phyloP scores from a whole-genome alignment of 164 flowering plant genomes.

The Houttuynia cordata region DNA sequence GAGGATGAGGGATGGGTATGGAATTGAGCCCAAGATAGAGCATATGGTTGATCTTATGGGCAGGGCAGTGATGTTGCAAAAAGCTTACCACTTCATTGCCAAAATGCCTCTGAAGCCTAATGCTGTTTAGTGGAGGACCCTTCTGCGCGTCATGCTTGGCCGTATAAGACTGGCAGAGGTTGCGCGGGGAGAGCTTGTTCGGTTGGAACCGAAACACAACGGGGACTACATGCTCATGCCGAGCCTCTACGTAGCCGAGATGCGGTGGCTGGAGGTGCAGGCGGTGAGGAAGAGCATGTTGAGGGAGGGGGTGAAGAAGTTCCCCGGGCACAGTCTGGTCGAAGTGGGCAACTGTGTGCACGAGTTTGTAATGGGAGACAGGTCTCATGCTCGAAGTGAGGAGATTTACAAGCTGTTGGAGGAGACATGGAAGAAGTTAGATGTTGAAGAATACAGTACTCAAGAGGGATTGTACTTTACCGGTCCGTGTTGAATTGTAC shows the following conservation, averaged over 20 bases:
- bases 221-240: constrained; percentile 27
- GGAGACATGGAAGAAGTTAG: constrained; percentile 16
- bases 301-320: constrained; percentile 21
- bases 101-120: constrained; percentile 25
- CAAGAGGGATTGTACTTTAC: no score
- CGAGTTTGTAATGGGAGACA: constrained; percentile 28
- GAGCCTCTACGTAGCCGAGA: constrained; percentile 13
- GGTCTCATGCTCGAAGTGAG: constrained; percentile 17
- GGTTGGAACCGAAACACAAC: constrained; percentile 20
- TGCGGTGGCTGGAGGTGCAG: constrained; percentile 15
- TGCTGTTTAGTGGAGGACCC: constrained; percentile 27
- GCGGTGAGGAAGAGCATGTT: constrained; percentile 18
- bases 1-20: constrained; percentile 20
- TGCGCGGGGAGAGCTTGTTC: constrained; percentile 12
- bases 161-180: constrained; percentile 18
- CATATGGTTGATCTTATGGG: constrained; percentile 30
- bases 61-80: constrained; percentile 20
- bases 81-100: constrained; percentile 16
- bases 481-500: no score
- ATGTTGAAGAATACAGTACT: no score
- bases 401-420: constrained; percentile 22
- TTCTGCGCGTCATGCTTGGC: constrained; percentile 18
- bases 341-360: constrained; percentile 21
- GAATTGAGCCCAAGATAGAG: constrained; percentile 24
- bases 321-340: constrained; percentile 24